phyloP scores from a whole-genome alignment of 495 filamentous ascomycete genomes.

The Rhypophila decipiens region DNA sequence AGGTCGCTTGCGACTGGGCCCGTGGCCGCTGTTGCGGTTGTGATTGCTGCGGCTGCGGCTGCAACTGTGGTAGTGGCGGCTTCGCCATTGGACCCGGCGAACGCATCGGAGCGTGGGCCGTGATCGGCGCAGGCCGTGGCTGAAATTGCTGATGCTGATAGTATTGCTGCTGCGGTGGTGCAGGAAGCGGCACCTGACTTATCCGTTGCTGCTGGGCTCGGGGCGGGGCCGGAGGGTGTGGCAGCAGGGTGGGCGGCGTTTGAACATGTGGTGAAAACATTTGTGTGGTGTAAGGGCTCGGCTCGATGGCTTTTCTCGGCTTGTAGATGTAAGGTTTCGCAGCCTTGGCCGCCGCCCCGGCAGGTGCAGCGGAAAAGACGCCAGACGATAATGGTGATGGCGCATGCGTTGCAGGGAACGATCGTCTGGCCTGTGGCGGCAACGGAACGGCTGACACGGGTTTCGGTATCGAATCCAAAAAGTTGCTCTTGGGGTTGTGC shows the following conservation, averaged over 20 bases:
- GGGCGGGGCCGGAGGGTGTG: constrained; percentile 4
- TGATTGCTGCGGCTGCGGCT: constrained; percentile 1
- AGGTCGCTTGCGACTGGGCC: constrained; percentile 3
- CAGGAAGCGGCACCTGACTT: constrained; percentile 3
- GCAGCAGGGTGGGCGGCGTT: constrained; percentile 1
- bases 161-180: not conserved
- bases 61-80: not conserved
- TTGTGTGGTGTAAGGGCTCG: constrained; percentile 31
- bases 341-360: not conserved
- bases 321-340: constrained; percentile 51
- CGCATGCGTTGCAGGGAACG: constrained; percentile 12
- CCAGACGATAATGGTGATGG: too few species aligned
- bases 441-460: constrained; percentile 26
- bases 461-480: constrained; percentile 55
- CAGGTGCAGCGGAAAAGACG: not conserved
- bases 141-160: not conserved
- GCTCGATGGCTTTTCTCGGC: constrained; percentile 34
- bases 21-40: constrained; percentile 4
- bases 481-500: constrained; percentile 55
- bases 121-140: too few species aligned
- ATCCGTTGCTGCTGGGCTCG: constrained; percentile 6
- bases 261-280: constrained; percentile 29
- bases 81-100: constrained; percentile 1
- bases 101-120: too few species aligned
- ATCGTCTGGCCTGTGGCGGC: constrained; percentile 13